Evolutionary conservation across 202 grass and related monocot species (phyloP), one percentile per base, ranked within the genome.

Genomic region (Dendrocalamus latiflorus): DNA sequence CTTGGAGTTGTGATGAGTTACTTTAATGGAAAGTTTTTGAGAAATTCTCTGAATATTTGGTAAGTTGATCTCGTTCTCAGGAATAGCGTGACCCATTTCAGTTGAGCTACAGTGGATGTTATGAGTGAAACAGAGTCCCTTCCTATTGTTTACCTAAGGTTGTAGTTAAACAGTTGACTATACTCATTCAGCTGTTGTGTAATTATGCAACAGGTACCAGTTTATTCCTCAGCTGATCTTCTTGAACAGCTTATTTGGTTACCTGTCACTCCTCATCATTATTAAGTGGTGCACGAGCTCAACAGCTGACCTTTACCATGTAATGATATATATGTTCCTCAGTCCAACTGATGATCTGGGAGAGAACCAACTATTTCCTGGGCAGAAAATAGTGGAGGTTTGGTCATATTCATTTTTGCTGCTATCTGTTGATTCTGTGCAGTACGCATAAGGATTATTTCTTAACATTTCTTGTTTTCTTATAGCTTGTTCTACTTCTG

Each of bases 321-420:
- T 95, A 76, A 98, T 98, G 95, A 98, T 98, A 71, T 95, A 98
- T 65, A 98, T 98, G 95, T 98, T 98, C 74, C 89, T 98, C 36
- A 91, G 91, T 80, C 95, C 95, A 78, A 91, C 87, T 58, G 95
- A 91, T 25, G 91, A 95, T 2, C 70, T 98, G 53, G 93, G 89
- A 67, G 95, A 95, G 80, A 98, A 98, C 77, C 83, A 98, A 70
- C 82, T 98, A 78, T 95, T 98, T 89, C 86, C 70, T 83, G 89
- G 91, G 54, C 93, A 95, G 83, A 95, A 93, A 88, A 80, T 21
- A 71, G 50, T 94, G 70, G 89, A 94, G 92, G 92, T 94, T 85
- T 79, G 86, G 84, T 50, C 15, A 74, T 33, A 57, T 25, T 42
- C 18, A 45, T 47, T 62, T 6, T 10, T 71, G 10, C 69, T 65